phyloP scores from a whole-genome alignment of 2,329 filamentous ascomycete genomes.

The Ceratocystis eucalypticola region DNA sequence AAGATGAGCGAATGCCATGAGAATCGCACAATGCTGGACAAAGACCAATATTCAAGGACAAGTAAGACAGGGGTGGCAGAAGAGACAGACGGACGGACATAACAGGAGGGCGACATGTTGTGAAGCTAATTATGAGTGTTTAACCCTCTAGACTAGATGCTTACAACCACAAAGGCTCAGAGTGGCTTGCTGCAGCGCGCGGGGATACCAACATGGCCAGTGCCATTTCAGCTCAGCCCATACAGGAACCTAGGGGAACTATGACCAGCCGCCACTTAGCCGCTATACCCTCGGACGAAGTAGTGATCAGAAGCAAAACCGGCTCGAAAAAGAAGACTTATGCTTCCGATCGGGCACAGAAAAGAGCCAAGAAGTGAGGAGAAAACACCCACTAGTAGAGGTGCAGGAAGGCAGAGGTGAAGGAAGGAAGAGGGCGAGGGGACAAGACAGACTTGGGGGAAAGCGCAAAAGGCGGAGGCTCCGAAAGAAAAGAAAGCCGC shows the following conservation, averaged over 20 bases:
- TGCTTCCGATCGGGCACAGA: not conserved
- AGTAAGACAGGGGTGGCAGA: not conserved
- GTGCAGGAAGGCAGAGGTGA: not conserved
- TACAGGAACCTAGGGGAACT: not conserved
- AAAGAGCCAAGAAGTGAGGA: not conserved
- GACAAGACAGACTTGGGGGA: not conserved
- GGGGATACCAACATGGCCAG: not conserved
- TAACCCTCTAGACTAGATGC: not conserved
- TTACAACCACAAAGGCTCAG: not conserved
- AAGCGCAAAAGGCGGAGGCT: not conserved
- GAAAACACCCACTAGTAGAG: not conserved
- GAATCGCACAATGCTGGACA: not conserved
- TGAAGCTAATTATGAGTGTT: not conserved
- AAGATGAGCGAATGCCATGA: not conserved
- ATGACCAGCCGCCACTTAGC: not conserved
- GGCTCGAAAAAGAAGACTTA: not conserved
- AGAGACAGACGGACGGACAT: not conserved
- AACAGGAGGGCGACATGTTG: not conserved
- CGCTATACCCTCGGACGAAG: slow-evolving; percentile 4
- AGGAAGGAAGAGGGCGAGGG: not conserved
- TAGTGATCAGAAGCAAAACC: slow-evolving; percentile 6
- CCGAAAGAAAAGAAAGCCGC: not conserved
- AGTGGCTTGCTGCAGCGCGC: not conserved
- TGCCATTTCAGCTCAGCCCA: not conserved
- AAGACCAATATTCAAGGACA: not conserved